A percentile compares a stretch with the other conserved stretches of the same genome.
Conservation (phyloP, 1,284 basidiomycete species). For the Ganoderma sp. region DNA sequence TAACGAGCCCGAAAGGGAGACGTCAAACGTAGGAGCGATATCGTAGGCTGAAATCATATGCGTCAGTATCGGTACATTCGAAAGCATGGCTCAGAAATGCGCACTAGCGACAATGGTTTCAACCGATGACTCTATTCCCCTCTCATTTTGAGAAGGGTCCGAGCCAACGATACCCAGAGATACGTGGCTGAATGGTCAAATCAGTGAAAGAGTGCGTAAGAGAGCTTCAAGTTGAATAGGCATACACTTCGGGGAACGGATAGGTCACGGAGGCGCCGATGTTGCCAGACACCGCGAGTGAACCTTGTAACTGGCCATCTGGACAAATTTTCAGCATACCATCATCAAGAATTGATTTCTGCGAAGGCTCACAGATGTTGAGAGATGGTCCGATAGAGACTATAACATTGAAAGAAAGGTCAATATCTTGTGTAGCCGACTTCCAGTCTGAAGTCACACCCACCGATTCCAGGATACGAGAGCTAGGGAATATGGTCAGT, state of each 20-base stretch:
- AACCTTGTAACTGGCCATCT: not conserved
- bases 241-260: slow-evolving; percentile 11
- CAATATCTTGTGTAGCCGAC: not conserved
- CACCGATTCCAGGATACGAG: slow-evolving; percentile 1
- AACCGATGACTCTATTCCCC: not conserved
- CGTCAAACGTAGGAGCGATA: not conserved
- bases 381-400: not conserved
- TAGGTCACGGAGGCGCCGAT: slow-evolving; percentile 8
- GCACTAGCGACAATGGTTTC: not conserved
- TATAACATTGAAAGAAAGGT: not conserved
- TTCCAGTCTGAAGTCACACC: not conserved
- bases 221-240: not conserved
- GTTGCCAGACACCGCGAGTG: not conserved
- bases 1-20: not conserved
- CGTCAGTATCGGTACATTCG: not conserved
- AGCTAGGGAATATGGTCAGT: not conserved
- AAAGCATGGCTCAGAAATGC: not conserved
- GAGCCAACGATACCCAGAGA: not conserved
- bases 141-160: not conserved
- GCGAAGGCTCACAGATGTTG: not conserved
- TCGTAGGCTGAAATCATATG: not conserved
- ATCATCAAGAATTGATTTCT: not conserved
- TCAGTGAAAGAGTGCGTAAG: not conserved
- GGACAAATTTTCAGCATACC: not conserved
- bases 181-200: not conserved